phyloP scores from a whole-genome alignment of 306 rosid species.

The Cotoneaster glaucophyllus region DNA sequence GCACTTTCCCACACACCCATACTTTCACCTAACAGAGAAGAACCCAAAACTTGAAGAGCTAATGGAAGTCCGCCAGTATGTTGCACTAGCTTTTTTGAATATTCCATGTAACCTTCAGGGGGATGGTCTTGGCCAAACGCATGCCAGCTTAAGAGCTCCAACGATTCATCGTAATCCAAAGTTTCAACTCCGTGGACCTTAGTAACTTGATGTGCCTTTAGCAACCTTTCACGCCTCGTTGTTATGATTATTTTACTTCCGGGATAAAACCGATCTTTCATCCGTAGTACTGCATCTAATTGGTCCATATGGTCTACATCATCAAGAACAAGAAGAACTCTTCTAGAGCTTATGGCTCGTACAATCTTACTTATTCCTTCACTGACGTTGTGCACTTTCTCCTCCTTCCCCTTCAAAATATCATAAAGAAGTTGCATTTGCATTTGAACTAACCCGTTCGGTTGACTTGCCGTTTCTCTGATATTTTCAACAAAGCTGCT shows the following conservation, averaged over 20 bases:
- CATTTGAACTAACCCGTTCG: not conserved
- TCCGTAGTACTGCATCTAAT: not conserved
- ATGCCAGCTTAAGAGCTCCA: not conserved
- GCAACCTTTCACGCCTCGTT: not conserved
- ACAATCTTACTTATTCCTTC: not conserved
- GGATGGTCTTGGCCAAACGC: not conserved
- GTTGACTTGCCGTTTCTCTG: not conserved
- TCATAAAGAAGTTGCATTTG: not conserved
- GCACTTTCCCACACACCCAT: not conserved
- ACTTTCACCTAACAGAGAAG: not conserved
- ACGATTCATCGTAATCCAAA: not conserved
- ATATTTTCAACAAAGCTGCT: not conserved
- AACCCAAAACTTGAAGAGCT: not conserved
- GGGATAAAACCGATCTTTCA: not conserved
- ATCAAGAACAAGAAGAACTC: not conserved
- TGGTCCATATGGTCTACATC: not conserved
- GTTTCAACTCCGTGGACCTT: not conserved
- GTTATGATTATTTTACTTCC: not conserved
- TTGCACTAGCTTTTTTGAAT: not conserved
- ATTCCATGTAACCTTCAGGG: not conserved
- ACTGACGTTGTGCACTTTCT: not conserved
- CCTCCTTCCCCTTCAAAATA: not conserved
- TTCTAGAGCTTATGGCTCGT: not conserved
- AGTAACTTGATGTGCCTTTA: not conserved
- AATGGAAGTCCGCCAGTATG: not conserved